These are phyloP conservation scores for Nigrograna mackinnonii DNA, from an alignment of 2,329 filamentous ascomycete genomes.

Conservation along the genomic window DNA sequence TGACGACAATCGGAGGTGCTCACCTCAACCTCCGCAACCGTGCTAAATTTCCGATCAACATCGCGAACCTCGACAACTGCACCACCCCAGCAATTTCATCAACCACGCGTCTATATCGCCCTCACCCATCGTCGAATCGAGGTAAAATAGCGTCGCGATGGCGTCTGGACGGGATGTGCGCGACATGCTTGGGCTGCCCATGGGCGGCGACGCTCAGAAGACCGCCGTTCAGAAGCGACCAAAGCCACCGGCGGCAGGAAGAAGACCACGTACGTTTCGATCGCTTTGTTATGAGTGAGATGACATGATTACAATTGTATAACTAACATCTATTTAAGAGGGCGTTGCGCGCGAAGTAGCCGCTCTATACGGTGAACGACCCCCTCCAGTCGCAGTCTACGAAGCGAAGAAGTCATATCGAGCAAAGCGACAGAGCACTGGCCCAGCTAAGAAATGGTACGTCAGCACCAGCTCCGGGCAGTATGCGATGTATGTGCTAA, in stretches of 20 bases:
- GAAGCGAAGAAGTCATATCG: constrained; percentile 45
- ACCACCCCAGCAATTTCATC: constrained; percentile 33
- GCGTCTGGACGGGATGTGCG: constrained; percentile 67
- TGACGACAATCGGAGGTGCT: neutral
- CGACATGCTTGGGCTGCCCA: constrained; percentile 83
- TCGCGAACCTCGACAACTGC: constrained; percentile 18
- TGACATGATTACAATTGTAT: constrained; percentile 6
- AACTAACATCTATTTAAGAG: constrained; percentile 32
- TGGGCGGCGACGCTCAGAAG: constrained; percentile 47
- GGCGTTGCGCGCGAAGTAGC: constrained; percentile 46
- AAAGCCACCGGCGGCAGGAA: constrained; percentile 60
- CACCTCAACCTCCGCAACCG: too few relatives aligned
- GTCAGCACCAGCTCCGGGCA: neutral
- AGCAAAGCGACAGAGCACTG: constrained; percentile 41
- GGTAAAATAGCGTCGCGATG: constrained; percentile 29
- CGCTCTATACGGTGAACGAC: constrained; percentile 44
- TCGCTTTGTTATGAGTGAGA: too few relatives aligned
- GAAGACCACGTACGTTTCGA: constrained; percentile 54
- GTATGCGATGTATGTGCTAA: constrained; percentile 4
- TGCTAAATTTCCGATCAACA: constrained; percentile 1
- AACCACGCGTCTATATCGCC: constrained; percentile 12
- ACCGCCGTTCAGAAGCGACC: constrained; percentile 72
- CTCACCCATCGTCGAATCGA: constrained; percentile 16
- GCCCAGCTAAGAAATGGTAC: constrained; percentile 44
- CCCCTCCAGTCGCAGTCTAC: constrained; percentile 44